Base-by-base conservation (phyloP, 257 asterid species). In the Buddleja alternifolia region DNA sequence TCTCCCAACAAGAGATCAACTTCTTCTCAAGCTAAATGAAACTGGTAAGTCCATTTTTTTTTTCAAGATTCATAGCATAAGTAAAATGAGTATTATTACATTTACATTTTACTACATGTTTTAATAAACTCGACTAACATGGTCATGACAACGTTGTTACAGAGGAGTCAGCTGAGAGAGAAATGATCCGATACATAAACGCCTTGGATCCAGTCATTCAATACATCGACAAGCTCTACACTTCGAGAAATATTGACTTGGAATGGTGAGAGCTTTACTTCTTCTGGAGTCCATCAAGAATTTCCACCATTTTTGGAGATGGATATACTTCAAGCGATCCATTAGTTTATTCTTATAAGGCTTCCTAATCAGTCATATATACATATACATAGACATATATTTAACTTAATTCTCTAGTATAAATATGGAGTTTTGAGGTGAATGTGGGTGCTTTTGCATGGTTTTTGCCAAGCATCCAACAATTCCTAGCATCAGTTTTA, bases 1-100 rank as follows among this genome's bases (percentile, higher is more conserved):
- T 40, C 81, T 94, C 73, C 99, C 99, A 6, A 73, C 97, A 7
- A 82, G 96, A 85, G 93, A 89, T 12, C 97, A 90, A 53, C 96
- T 94, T 21, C 85, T 94, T 37, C 10, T 82, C 64, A 89, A 74
- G 79, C 82, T 91, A 75, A 89, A 90, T 61, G 99, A 94, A 85
- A 87, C 83, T 19, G 84, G 99, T 93, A 48, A 86, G 90, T 62
- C 46, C 12, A 46, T 21, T 1, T 1, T 29, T 1, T 1, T 29
- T 29, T 42, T 12, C 53, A 6, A 14, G 5, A 51, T 51, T 48
- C 24, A 48, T 51, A n/a, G 34, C 58, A 51, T 9, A 25, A 16
- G 6, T 4, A 41, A 2, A 14, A 54, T 25, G 9, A 54, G 12
- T 14, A 2, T 34, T 45, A 19, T 1, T 29, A 29, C n/a, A n/a